Base-by-base conservation (phyloP, 208 protist species). In the Leishmania aethiopica region DNA sequence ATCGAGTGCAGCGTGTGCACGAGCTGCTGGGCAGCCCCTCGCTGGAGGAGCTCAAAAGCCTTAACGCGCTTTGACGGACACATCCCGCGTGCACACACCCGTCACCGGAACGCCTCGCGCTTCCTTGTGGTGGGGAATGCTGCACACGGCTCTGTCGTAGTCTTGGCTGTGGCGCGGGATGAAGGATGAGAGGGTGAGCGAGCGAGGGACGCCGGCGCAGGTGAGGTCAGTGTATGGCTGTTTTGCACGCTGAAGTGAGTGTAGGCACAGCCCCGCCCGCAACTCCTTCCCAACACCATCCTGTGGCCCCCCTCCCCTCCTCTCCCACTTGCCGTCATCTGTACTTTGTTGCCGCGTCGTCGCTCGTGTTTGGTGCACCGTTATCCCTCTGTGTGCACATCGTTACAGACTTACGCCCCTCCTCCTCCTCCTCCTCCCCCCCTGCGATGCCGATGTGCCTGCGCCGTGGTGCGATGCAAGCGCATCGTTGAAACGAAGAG, bases 1-100 rank as follows among this genome's bases (percentile, higher is more conserved):
- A 97, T 69, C 86, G 84, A 25, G 92, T 96, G 40, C 94, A 97
- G 80, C 79, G 80, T 40, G 93, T 96, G 76, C 84, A 96, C 57
- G 85, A 93, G 64, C 57, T 90, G 13, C 59, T 97, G 75, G 94
- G 94, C 11, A 64, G 84, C n/a, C 94, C 94, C 2, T 90, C 91
- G 1, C 42, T 93, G n/a, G 81, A 88, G 1, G 91, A 97, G 40
- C 89, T 97, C 62, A 83, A 77, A 7, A 78, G 64, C 13, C 70
- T 96, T 76, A 91, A 95, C 55, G 80, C 95, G 55, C 86, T 97
- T 32, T 96, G 32, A 80, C 42, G 5, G 85, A 80, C 28, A 13
- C 17, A 49, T 55, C 28, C 17, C 15, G n/a, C 60, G 42, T 28
- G 32, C 28, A 47, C 51, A 42, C 32, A 47, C 19, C 55, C 19